These are phyloP conservation scores for Zelopaecilomyces penicillatus DNA, from an alignment of 2,329 filamentous ascomycete species.

Conservation along the genomic window DNA sequence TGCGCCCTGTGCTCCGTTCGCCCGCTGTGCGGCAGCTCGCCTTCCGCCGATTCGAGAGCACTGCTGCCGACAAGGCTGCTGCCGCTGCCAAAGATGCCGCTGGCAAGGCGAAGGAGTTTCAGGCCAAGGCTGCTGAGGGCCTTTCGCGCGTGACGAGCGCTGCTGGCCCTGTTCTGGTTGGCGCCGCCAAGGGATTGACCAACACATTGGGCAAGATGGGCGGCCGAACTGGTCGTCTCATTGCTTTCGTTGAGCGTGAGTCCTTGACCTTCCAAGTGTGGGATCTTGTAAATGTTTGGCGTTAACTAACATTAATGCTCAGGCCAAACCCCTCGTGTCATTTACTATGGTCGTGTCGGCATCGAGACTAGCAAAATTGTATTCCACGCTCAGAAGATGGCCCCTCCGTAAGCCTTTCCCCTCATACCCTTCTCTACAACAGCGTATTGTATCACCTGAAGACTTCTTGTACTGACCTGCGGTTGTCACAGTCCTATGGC, in stretches of 20 bases:
- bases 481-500: conserved; percentile 52
- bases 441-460: conserved; percentile 1
- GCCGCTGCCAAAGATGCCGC: conserved; percentile 31
- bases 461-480: background rate
- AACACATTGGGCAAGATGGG: conserved; percentile 67
- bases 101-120: conserved; percentile 36
- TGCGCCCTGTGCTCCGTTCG: conserved; percentile 38
- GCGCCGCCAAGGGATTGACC: conserved; percentile 59
- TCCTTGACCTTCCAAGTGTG: conserved; percentile 12
- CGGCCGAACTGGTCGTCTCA: conserved; percentile 70
- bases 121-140: conserved; percentile 68
- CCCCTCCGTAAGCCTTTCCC: conserved; percentile 68
- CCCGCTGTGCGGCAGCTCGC: conserved; percentile 34
- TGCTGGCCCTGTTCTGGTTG: conserved; percentile 68
- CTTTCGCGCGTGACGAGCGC: conserved; percentile 73
- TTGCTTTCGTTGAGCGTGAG: conserved; percentile 83
- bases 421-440: conserved; percentile 5
- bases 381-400: conserved; percentile 83
- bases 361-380: conserved; percentile 83
- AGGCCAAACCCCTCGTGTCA: conserved; percentile 77
- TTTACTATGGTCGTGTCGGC: conserved; percentile 89
- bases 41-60: conserved; percentile 54
- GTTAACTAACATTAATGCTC: conserved; percentile 8
- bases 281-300: background rate
- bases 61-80: conserved; percentile 36